Evolutionary conservation across 2,329 filamentous ascomycete species (phyloP).

Genomic region (Fusarium lyarnte): DNA sequence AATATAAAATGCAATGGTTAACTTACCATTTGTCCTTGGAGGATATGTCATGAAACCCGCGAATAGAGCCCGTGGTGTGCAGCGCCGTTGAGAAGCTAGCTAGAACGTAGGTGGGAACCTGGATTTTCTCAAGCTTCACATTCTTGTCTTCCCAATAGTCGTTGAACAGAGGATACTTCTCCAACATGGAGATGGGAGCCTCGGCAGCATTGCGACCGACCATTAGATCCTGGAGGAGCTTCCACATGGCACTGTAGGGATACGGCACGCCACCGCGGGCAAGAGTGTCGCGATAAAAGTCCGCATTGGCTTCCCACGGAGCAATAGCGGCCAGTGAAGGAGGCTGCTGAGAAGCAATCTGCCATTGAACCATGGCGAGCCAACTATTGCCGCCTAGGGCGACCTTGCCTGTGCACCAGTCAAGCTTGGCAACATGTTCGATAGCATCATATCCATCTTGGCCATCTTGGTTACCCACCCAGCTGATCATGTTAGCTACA

Average conservation of each 20-base stretch:
- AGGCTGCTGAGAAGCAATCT: neutral
- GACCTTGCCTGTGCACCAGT: neutral
- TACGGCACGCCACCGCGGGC: neutral
- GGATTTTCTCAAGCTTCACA: neutral
- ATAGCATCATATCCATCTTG: neutral
- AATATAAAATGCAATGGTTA: too few relatives aligned
- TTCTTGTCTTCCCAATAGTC: conserved; percentile 2
- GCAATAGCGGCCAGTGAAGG: neutral
- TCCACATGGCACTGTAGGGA: neutral
- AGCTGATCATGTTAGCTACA: neutral
- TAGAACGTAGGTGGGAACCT: neutral
- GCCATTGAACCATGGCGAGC: conserved; percentile 2
- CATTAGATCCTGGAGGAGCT: neutral
- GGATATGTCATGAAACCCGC: neutral
- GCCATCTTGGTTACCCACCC: neutral
- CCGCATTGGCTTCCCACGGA: neutral
- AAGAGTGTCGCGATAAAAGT: neutral
- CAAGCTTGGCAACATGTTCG: neutral
- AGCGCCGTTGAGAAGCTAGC: neutral
- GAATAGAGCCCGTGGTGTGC: neutral
- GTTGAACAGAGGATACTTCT: neutral
- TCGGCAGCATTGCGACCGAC: neutral
- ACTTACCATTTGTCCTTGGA: neutral
- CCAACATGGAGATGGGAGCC: neutral
- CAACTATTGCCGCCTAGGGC: neutral